Conservation (phyloP, 768 basidiomycete genomes). For the Strobilomyces confusus region DNA sequence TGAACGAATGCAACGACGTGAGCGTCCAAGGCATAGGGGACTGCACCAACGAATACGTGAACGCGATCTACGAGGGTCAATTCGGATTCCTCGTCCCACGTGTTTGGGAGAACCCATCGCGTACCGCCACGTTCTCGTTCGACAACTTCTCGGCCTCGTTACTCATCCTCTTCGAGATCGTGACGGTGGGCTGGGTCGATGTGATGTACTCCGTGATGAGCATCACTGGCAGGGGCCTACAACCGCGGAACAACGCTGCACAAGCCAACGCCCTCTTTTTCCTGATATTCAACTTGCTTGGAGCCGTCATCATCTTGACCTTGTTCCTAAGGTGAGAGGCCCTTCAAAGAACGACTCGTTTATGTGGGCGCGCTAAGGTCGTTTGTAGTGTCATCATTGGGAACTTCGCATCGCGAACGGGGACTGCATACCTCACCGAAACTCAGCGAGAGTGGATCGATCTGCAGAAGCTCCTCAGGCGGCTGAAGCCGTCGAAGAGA, state of each 20-base stretch:
- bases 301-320: constrained; percentile 84
- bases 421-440: constrained; percentile 79
- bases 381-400: constrained; percentile 84
- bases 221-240: constrained; percentile 63
- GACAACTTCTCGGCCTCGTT: constrained; percentile 81
- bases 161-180: constrained; percentile 93
- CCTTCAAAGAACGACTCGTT: neutral
- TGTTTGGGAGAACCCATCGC: constrained; percentile 85
- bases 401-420: constrained; percentile 85
- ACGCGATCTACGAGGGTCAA: constrained; percentile 53
- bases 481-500: constrained; percentile 81
- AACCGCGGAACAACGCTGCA: constrained; percentile 68
- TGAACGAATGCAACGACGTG: constrained; percentile 81
- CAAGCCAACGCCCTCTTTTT: constrained; percentile 89
- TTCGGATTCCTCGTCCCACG: constrained; percentile 77
- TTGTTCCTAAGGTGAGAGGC: constrained; percentile 78
- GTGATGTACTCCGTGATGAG: constrained; percentile 80
- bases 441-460: constrained; percentile 95
- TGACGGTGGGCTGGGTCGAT: constrained; percentile 97
- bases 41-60: constrained; percentile 73
- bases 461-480: constrained; percentile 79
- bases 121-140: constrained; percentile 85
- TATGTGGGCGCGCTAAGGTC: constrained; percentile 6
- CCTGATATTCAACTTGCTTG: constrained; percentile 86
- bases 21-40: constrained; percentile 46